Evolutionary conservation across 2,329 filamentous ascomycete genomes (phyloP).

Genomic region (Lachnellula subtilissima): DNA sequence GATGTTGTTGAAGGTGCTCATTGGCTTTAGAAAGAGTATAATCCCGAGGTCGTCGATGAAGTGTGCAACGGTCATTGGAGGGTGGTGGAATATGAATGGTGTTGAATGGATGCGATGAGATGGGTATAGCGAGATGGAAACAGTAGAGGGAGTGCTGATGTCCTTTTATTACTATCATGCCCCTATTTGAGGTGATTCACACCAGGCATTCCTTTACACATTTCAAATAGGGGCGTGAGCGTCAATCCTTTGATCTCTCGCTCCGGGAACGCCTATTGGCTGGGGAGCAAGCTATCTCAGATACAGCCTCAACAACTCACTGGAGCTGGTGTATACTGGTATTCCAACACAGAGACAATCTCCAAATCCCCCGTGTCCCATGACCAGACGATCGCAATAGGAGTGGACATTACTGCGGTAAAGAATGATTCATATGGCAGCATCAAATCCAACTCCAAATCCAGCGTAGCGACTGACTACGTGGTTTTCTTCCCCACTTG

Average conservation of each 20-base stretch:
- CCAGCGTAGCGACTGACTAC: neutral
- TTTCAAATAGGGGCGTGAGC: too few species aligned
- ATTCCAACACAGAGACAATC: neutral
- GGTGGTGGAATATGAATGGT: conserved; percentile 1
- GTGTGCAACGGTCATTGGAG: conserved; percentile 14
- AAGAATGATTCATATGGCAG: neutral
- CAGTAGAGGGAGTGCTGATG: neutral
- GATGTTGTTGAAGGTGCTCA: conserved; percentile 10
- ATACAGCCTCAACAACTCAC: neutral
- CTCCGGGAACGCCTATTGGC: too few species aligned
- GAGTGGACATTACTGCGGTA: neutral
- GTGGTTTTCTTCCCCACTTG: neutral
- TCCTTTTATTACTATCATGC: conserved; percentile 3
- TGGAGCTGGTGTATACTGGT: neutral
- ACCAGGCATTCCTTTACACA: neutral
- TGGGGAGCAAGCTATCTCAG: neutral
- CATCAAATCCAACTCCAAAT: neutral
- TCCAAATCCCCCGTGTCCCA: neutral
- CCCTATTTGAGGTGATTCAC: too few species aligned
- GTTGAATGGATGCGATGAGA: neutral
- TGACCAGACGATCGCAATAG: neutral
- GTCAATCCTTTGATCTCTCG: too few species aligned
- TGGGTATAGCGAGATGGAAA: neutral
- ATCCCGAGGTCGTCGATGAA: conserved; percentile 26
- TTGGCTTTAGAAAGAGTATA: conserved; percentile 14